Evolutionary conservation across 1,139 yeast genomes (phyloP), one percentile per base, ranked within the genome.

Genomic region (Debaryomycetaceae sp.): DNA sequence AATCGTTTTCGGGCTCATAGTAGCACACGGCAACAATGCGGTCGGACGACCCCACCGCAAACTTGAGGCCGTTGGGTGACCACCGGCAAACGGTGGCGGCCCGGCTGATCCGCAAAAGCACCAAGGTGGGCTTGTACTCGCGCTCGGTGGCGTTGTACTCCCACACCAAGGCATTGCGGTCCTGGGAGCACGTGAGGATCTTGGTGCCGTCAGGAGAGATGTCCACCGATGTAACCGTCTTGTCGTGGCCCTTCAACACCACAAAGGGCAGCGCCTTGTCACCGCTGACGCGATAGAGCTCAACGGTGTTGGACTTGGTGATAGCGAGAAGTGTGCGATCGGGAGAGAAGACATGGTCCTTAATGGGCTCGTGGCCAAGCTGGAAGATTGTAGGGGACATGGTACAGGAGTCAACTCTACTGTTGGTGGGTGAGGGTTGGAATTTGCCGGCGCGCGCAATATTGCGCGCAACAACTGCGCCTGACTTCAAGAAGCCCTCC

Each of bases 101-200:
- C 36, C 97, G 74, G 55, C 81, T 84, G 58, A 93, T 88, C 57
- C 98, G 77, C 52, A 93, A 71, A 37, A 93, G 68, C 13, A 93
- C 99, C 53, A 93, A 71, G 3, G 97, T 89, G 29, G 96, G 96
- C 63, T 83, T 88, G 48, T 66, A 75, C 31, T 61, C 61, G 16
- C 62, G 61, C 59, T 78, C 73, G 7, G 43, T 30, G 8, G 40
- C 68, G 51, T 56, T 71, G 62, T 32, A 83, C 43, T 85, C 91
- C 97, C 97, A 91, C 12, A 93, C 99, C 46, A 89, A 74, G 4
- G 98, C 98, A 49, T 93, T 93, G 58, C 99, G 75, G 58, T 93
- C 99, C 61, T 93, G 97, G 4, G 98, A 89, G 56, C 97, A 89
- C 18, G 98, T 91, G 48, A 91, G 93, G 46, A 93, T 85, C 51